Base-by-base conservation (phyloP, 73 alveolate species). In the Tetrahymena thermophila region DNA sequence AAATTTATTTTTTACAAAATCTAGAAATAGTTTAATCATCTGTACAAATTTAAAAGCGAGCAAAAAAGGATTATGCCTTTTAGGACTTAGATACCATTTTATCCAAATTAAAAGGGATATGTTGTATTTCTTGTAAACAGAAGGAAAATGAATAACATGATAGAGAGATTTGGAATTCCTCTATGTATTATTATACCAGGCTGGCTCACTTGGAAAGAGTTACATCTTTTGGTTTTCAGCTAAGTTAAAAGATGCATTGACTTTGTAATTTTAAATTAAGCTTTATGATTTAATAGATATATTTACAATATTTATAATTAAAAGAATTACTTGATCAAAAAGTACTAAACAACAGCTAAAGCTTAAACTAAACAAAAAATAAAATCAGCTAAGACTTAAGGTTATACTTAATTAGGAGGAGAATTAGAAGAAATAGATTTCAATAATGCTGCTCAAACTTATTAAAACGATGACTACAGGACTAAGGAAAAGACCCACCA, bases 101-200 rank as follows among this genome's bases (percentile, higher is more conserved):
- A 71, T 31, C 89, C 89, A 17, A 71, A 71, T 19, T 25, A 71
- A 71, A 71, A 71, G 89, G 89, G 89, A 11, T 71, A 23, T 71
- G 89, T 71, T 4, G 13, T 71, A 9, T 71, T 71, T 31, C 37
- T 71, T 23, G 35, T 71, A 3, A 71, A 71, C 89, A 71, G 89
- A 71, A 71, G 89, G 37, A 89, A 95, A 93, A 56, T 83, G 23
- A 93, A 93, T 55, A 94, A 95, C 28, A n/a, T 25, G 19, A 40
- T 85, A 35, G 97, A 95, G 34, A 85, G 93, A 95, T 95, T 95
- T 37, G 94, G 94, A 23, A 85, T 57, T 43, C 97, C 97, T n/a
- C 94, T 95, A 55, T 85, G 71, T 21, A 50, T 95, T 23, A 85
- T 95, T 17, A 71, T 95, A 4, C 57, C 97, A 10, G 34, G 93